phyloP scores from a whole-genome alignment of 108 stramenopile genomes.

The Conticribra weissflogii region DNA sequence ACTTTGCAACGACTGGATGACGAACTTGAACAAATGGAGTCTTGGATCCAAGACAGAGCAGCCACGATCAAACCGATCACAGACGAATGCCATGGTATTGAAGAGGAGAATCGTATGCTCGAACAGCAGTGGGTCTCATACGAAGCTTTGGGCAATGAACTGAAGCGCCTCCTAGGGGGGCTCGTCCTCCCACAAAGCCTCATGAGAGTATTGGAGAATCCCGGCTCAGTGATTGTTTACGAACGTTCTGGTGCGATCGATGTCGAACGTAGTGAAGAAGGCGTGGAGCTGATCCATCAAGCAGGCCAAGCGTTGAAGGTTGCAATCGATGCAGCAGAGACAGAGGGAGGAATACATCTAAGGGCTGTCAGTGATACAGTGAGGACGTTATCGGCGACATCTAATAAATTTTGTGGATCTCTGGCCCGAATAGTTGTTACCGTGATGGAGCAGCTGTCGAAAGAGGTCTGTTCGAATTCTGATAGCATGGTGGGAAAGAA shows the following conservation, averaged over 20 bases:
- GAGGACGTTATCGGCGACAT: slow-evolving; percentile 56
- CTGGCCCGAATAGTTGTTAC: slow-evolving; percentile 85
- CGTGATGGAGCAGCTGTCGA: slow-evolving; percentile 85
- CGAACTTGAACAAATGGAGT: slow-evolving; percentile 83
- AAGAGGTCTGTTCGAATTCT: slow-evolving; percentile 60
- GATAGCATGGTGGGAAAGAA: slow-evolving; percentile 73
- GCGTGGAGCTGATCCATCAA: slow-evolving; percentile 76
- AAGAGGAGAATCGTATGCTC: slow-evolving; percentile 89
- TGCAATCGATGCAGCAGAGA: slow-evolving; percentile 75
- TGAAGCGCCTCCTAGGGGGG: slow-evolving; percentile 76
- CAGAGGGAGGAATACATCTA: slow-evolving; percentile 85
- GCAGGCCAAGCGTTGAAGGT: slow-evolving; percentile 81
- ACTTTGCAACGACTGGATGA: slow-evolving; percentile 80
- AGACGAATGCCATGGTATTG: slow-evolving; percentile 87
- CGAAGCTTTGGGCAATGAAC: slow-evolving; percentile 74
- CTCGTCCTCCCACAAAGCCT: slow-evolving; percentile 63
- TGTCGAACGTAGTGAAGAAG: slow-evolving; percentile 75
- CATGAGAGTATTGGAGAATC: slow-evolving; percentile 75
- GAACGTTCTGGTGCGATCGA: slow-evolving; percentile 70
- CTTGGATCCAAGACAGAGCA: slow-evolving; percentile 82
- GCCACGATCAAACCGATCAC: slow-evolving; percentile 88
- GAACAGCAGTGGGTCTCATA: slow-evolving; percentile 91
- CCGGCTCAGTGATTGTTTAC: slow-evolving; percentile 74
- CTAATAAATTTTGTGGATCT: slow-evolving; percentile 75
- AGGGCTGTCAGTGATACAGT: slow-evolving; percentile 79